These are phyloP conservation scores for Syzygium aromaticum DNA, from an alignment of 345 rosid genomes.

Conservation along the genomic window DNA sequence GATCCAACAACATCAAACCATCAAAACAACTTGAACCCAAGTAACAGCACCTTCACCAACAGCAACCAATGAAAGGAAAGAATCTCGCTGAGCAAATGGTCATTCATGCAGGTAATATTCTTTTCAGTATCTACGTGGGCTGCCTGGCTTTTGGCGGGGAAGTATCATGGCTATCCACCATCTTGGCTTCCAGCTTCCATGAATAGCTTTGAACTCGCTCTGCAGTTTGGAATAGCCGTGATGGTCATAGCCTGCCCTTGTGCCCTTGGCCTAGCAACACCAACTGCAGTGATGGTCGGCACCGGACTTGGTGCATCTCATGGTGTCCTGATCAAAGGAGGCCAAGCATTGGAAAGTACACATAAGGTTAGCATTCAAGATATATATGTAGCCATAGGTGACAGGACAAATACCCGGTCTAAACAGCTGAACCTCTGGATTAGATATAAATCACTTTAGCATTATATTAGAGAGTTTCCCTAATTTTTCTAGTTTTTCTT, in stretches of 20 bases:
- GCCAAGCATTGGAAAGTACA: constrained; percentile 77
- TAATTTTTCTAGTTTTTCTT: not conserved
- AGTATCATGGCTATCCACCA: constrained; percentile 56
- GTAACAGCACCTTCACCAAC: not conserved
- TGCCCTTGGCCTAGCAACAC: constrained; percentile 88
- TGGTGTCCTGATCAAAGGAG: constrained; percentile 84
- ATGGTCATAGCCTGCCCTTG: constrained; percentile 97
- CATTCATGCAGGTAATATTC: constrained; percentile 43
- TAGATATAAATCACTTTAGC: not conserved
- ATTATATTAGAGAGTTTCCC: not conserved
- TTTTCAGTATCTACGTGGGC: constrained; percentile 70
- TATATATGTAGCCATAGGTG: not conserved
- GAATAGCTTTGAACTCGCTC: constrained; percentile 80
- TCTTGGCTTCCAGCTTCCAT: constrained; percentile 87
- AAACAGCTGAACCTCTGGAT: not conserved
- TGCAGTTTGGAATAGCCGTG: constrained; percentile 89
- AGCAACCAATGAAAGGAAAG: not conserved
- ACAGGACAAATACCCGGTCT: not conserved
- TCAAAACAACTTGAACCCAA: not conserved
- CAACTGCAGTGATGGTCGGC: constrained; percentile 98
- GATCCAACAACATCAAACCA: not conserved
- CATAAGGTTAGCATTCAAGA: constrained; percentile 40
- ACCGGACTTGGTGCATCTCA: constrained; percentile 93
- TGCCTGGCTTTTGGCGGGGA: constrained; percentile 74
- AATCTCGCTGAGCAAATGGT: not conserved